Base-by-base conservation (phyloP, 2,329 filamentous ascomycete genomes). In the Xylariaceae sp. region DNA sequence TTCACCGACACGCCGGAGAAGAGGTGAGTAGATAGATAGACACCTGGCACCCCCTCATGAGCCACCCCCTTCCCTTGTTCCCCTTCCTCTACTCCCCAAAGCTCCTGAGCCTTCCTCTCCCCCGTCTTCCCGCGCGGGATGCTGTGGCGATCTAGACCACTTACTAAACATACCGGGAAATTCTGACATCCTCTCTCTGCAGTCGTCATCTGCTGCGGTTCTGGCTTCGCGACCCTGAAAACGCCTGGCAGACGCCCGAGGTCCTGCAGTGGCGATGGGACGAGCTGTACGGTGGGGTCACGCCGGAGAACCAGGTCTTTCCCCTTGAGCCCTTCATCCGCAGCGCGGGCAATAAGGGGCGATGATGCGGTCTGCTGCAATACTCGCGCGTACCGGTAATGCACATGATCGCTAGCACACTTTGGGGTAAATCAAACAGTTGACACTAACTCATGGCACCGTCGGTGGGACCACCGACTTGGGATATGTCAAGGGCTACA, bases 281-380 rank as follows among this genome's bases (percentile, higher is more conserved):
- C 14, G 57, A 63, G 4, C 55, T 80, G 1, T 80, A 75, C 42
- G 58, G 63, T 1, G 67, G 60, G 3, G 63, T 77, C 3, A 65
- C 56, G 3, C 56, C 65, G 0, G 70, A 75, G 40, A 65, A 60
- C 9, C 60, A 70, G 22, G 65, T 75, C 0, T 72, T 79, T 33
- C 74, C 75, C 0, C 55, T 77, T 2, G 69, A 80, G 46, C 70
- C 72, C n/a, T 57, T 53, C 15, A 60, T 69, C 41, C 55, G 64
- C 14, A 62, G 57, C 38, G 58, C 59, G 9, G 52, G 57, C 17
- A 57, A 58, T 29, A 54, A 57, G 38, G 40, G 33, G 13, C 46
- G 49, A 35, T 50, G 21, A 45, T n/a, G n/a, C n/a, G n/a, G n/a
- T n/a, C n/a, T n/a, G n/a, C n/a, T n/a, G n/a, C n/a, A n/a, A n/a